A percentile compares a stretch with the other conserved stretches of the same genome.
phyloP scores from a whole-genome alignment of 2,329 filamentous ascomycete species.

The Hymenoscyphus scutula region DNA sequence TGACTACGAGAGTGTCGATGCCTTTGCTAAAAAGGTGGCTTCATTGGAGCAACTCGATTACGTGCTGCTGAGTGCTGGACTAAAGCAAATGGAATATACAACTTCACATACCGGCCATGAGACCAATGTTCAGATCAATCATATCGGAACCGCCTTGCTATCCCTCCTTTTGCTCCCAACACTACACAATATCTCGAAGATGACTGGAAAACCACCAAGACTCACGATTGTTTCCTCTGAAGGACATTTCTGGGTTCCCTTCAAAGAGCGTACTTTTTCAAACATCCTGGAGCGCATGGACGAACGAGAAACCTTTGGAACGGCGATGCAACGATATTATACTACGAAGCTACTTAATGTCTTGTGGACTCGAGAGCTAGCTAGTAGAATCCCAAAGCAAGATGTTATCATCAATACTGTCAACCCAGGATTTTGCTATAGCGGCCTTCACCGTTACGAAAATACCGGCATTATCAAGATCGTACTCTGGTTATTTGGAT shows the following conservation, averaged over 20 bases:
- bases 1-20: background rate
- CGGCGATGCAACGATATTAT: conserved; percentile 5
- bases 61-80: background rate
- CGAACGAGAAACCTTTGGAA: conserved; percentile 4
- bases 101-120: background rate
- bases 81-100: background rate
- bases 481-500: background rate
- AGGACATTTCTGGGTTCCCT: conserved; percentile 12
- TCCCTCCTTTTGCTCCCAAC: background rate
- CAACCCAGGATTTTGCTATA: conserved; percentile 4
- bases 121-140: background rate
- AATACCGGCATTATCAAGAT: background rate
- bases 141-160: background rate
- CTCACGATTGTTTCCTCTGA: conserved; percentile 4
- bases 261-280: conserved; percentile 10
- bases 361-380: conserved; percentile 1
- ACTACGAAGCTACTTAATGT: conserved; percentile 5
- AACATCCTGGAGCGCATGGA: conserved; percentile 11
- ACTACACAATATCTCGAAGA: background rate
- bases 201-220: background rate
- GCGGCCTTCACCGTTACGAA: conserved; percentile 1
- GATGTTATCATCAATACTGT: conserved; percentile 1
- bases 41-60: background rate
- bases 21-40: conserved; percentile 6
- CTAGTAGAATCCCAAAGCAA: background rate